Evolutionary conservation across 371 early-diverging fungal genomes (phyloP).

Genomic region (Circinella umbellata): DNA sequence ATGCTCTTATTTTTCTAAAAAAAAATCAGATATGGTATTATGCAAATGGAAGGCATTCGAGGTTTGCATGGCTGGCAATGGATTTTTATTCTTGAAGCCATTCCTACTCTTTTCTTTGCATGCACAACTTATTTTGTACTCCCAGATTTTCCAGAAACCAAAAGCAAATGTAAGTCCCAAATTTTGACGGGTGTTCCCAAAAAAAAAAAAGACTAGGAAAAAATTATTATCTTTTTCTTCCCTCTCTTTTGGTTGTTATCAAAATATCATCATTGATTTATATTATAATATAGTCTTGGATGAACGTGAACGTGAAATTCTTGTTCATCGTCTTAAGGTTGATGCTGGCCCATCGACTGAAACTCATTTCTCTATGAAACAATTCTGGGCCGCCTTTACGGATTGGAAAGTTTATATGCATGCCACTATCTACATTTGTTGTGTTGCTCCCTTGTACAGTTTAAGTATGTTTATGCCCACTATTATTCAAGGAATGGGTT

Average conservation of each 20-base stretch:
- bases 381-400: conserved; percentile 55
- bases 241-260: background rate
- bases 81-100: conserved; percentile 80
- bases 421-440: conserved; percentile 60
- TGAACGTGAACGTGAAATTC: conserved; percentile 59
- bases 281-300: conserved; percentile 46
- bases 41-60: conserved; percentile 60
- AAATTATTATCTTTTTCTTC: background rate
- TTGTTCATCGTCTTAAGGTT: conserved; percentile 57
- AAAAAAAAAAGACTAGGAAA: background rate
- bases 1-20: too few relatives aligned
- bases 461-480: conserved; percentile 72
- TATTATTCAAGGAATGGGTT: conserved; percentile 71
- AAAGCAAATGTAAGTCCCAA: conserved; percentile 31
- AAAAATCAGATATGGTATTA: conserved; percentile 43
- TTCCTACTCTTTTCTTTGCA: conserved; percentile 69
- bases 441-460: conserved; percentile 59
- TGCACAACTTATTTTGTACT: conserved; percentile 61
- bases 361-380: conserved; percentile 61
- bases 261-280: background rate
- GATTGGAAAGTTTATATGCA: conserved; percentile 68
- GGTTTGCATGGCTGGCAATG: conserved; percentile 62
- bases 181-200: background rate
- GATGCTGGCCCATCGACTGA: conserved; percentile 70
- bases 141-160: conserved; percentile 74